Percentiles rank a stretch among this genome's conserved stretches.
phyloP scores from a whole-genome alignment of 129 eudicot genomes.

The Arctium lappa region DNA sequence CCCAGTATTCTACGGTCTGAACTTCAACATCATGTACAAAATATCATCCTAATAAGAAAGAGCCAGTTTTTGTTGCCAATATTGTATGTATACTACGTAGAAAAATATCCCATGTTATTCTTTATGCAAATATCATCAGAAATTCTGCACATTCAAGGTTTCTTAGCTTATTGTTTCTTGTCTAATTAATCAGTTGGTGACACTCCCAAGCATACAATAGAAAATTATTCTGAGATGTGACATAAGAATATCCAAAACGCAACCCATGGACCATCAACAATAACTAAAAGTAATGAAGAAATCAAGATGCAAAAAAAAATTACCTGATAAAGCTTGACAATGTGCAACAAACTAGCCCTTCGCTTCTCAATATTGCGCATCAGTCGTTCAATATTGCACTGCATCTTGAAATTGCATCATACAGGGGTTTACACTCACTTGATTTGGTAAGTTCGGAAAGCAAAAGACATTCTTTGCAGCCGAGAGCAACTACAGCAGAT shows the following conservation, averaged over 20 bases:
- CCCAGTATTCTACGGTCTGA: neutral
- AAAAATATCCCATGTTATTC: neutral
- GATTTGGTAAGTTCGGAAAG: slow-evolving; percentile 62
- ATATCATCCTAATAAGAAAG: neutral
- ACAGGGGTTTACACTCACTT: slow-evolving; percentile 55
- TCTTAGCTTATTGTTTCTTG: neutral
- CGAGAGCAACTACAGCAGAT: slow-evolving; percentile 87
- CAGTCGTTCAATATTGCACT: slow-evolving; percentile 87
- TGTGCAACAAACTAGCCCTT: slow-evolving; percentile 66
- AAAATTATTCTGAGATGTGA: neutral
- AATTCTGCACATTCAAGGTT: neutral
- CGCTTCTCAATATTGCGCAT: slow-evolving; percentile 57
- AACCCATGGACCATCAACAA: neutral
- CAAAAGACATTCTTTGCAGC: slow-evolving; percentile 92
- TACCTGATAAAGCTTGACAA: slow-evolving; percentile 98
- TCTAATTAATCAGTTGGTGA: neutral
- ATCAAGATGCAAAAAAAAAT: neutral
- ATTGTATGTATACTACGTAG: neutral
- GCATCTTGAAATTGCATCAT: slow-evolving; percentile 82
- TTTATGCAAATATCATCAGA: neutral
- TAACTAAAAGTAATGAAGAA: neutral
- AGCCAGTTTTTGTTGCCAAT: neutral
- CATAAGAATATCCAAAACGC: neutral
- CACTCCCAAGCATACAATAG: neutral
- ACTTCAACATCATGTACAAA: neutral